Conservation (phyloP, 2,329 filamentous ascomycete genomes). For the Tricladium varicosporioides region DNA sequence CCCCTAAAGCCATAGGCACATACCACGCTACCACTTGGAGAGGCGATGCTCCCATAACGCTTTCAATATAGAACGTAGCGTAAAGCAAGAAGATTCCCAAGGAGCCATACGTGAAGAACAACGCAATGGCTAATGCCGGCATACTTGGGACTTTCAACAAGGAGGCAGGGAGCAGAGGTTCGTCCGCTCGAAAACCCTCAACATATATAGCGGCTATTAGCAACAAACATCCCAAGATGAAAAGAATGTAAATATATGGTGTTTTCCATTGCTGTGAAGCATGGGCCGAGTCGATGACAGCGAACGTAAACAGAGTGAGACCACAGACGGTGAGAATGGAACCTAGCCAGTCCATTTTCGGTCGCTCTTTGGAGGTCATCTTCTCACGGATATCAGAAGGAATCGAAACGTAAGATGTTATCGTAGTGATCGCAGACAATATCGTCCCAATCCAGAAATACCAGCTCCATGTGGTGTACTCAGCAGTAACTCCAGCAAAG, state of each 20-base stretch:
- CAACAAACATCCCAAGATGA: conserved; percentile 60
- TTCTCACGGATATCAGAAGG: conserved; percentile 45
- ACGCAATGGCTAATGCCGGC: conserved; percentile 56
- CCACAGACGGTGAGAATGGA: conserved; percentile 59
- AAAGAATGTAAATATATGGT: conserved; percentile 66
- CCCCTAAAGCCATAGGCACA: conserved; percentile 65
- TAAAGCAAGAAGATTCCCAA: conserved; percentile 70
- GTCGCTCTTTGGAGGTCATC: conserved; percentile 28
- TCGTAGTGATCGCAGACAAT: conserved; percentile 44
- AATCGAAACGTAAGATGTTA: conserved; percentile 47
- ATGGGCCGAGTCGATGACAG: conserved; percentile 70
- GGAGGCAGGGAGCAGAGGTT: conserved; percentile 68
- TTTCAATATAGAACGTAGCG: conserved; percentile 61
- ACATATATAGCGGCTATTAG: conserved; percentile 64
- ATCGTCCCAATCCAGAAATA: conserved; percentile 67
- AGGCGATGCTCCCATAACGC: conserved; percentile 50
- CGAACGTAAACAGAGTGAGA: conserved; percentile 68
- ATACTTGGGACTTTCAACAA: conserved; percentile 70
- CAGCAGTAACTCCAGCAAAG: conserved; percentile 59
- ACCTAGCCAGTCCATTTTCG: conserved; percentile 70
- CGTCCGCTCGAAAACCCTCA: conserved; percentile 66
- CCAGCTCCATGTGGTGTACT: conserved; percentile 61
- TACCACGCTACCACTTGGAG: conserved; percentile 60
- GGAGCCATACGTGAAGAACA: conserved; percentile 67
- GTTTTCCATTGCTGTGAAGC: conserved; percentile 69